Conservation (phyloP, 164 flowering plant genomes). For the Akebia trifoliata region DNA sequence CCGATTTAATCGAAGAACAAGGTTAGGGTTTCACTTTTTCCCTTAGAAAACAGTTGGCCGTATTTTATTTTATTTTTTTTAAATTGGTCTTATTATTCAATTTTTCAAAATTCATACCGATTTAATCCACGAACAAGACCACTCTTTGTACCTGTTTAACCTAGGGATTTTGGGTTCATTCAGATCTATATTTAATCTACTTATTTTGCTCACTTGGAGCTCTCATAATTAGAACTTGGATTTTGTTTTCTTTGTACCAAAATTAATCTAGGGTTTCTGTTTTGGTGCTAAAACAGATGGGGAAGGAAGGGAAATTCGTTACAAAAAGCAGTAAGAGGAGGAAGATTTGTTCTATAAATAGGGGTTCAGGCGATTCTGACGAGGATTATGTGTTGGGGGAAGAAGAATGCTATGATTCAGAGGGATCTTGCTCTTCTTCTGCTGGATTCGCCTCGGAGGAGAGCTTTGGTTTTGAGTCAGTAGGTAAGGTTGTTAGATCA, state of each 20-base stretch:
- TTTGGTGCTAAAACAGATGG: constrained; percentile 34
- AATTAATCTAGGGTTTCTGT: background rate
- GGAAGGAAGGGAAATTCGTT: constrained; percentile 41
- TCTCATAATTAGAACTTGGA: no score
- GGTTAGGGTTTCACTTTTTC: background rate
- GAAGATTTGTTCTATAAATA: constrained; percentile 11
- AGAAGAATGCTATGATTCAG: constrained; percentile 39
- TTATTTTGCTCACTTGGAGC: no score
- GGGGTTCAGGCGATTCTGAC: constrained; percentile 77
- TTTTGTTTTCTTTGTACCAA: background rate
- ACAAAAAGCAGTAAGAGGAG: background rate
- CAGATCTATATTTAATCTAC: background rate
- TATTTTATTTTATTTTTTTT: no score
- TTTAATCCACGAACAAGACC: background rate
- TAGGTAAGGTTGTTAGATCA: constrained; percentile 21
- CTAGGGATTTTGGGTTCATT: background rate
- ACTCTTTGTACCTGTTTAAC: background rate
- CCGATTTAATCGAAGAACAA: constrained; percentile 2
- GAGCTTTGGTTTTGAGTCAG: constrained; percentile 16
- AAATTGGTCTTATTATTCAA: no score
- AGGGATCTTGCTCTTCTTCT: constrained; percentile 33
- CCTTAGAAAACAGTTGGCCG: no score
- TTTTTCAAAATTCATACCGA: background rate
- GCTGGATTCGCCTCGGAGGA: constrained; percentile 47
- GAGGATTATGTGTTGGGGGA: constrained; percentile 70